Conservation (phyloP, 1,139 yeast genomes). For the Scheffersomyces parashehatae region DNA sequence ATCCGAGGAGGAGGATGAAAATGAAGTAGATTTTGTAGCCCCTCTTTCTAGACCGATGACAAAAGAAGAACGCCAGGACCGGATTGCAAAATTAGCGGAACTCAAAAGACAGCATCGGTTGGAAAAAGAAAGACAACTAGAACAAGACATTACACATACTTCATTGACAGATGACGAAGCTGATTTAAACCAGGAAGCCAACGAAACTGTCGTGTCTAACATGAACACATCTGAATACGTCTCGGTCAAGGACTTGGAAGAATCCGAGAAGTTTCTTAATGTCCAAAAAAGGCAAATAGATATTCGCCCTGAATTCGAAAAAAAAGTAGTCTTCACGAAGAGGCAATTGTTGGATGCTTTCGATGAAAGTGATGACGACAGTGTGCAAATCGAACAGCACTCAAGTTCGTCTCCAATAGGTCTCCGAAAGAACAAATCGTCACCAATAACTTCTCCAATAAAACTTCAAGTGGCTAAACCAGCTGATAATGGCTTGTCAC, state of each 20-base stretch:
- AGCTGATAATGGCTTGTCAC: conserved; percentile 5
- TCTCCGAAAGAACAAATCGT: conserved; percentile 16
- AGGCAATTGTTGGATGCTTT: conserved; percentile 36
- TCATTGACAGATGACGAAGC: conserved; percentile 46
- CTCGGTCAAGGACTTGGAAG: conserved; percentile 30
- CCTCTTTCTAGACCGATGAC: conserved; percentile 9
- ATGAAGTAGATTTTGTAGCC: neutral
- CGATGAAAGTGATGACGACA: conserved; percentile 29
- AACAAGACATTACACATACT: conserved; percentile 35
- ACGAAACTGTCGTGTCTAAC: conserved; percentile 20
- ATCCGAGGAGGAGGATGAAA: conserved; percentile 9
- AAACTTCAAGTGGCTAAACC: conserved; percentile 9
- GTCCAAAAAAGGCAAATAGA: conserved; percentile 35
- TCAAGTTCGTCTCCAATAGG: neutral
- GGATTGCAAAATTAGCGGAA: conserved; percentile 24
- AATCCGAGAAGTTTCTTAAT: conserved; percentile 38
- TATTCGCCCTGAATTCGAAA: conserved; percentile 36
- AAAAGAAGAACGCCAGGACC: conserved; percentile 22
- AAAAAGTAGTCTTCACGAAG: conserved; percentile 30
- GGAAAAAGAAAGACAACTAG: conserved; percentile 20
- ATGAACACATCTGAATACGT: conserved; percentile 10
- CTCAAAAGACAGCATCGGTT: conserved; percentile 23
- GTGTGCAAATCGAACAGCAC: conserved; percentile 11
- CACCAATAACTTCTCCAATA: conserved; percentile 42
- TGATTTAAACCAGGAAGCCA: conserved; percentile 27